These are phyloP conservation scores for Corchorus olitorius DNA, from an alignment of 345 rosid genomes.

Conservation along the genomic window DNA sequence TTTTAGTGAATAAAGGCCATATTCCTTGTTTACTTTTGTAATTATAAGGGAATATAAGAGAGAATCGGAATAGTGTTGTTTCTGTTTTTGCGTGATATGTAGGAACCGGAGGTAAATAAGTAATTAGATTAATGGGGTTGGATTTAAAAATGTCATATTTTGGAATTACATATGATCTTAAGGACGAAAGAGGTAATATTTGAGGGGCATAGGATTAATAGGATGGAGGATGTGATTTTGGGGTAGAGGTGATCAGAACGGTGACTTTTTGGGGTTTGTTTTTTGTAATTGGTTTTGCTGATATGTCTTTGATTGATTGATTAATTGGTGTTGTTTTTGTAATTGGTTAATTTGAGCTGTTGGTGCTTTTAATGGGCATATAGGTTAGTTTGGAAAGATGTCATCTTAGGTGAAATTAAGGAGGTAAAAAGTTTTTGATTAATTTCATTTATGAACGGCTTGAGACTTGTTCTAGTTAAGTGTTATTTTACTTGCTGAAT, in stretches of 20 bases:
- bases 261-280: not conserved
- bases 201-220: conserved; percentile 53
- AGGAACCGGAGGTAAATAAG: not conserved
- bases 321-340: not conserved
- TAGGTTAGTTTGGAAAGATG: not conserved
- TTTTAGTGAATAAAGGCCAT: too few relatives aligned
- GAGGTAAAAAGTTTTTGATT: not conserved
- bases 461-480: not conserved
- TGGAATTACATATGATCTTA: not conserved
- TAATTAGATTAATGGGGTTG: not conserved
- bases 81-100: not conserved
- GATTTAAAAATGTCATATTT: not conserved
- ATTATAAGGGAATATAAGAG: not conserved
- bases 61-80: not conserved
- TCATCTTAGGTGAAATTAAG: not conserved
- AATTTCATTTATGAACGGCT: not conserved
- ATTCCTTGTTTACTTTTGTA: not conserved
- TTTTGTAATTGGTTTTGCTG: not conserved
- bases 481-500: not conserved
- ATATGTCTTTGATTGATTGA: not conserved
- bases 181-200: conserved; percentile 22
- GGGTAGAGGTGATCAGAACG: conserved; percentile 50
- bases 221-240: conserved; percentile 66
- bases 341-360: not conserved
- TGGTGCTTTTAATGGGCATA: not conserved